Evolutionary conservation across 768 basidiomycete species (phyloP), one percentile per base, ranked within the genome.

Genomic region (Pulveroboletus sp.): DNA sequence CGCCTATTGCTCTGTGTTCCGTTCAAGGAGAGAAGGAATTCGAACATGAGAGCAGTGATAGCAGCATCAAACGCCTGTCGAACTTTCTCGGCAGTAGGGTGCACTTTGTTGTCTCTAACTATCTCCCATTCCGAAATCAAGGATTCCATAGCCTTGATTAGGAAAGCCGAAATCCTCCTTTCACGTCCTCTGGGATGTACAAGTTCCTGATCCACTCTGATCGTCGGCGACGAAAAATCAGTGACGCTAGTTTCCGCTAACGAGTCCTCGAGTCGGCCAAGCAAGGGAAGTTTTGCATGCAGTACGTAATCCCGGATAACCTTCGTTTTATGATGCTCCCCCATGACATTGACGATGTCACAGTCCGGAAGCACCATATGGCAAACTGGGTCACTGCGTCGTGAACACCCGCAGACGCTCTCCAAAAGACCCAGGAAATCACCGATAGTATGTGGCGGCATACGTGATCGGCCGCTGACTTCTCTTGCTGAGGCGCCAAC

Each of bases 231-330:
- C 22, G 49, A 11, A 24, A 57, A 47, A 17, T 52, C 58, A 1
- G 19, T 23, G 22, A 37, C 13, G 9, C 11, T 34, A 36, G 43
- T 16, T 40, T 41, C 45, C 4, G 24, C 26, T 20, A 47, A 55
- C 16, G 53, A 29, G n/a, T 19, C 53, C 38, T 27, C 54, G 37
- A 39, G 26, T 22, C 53, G 52, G 19, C 32, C 43, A 57, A 77
- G 71, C 2, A 63, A 44, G 0, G 86, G 85, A 19, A 93, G 70
- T 40, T 63, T 73, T n/a, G 85, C 85, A 47, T 77, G 63, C 2
- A 94, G 71, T 11, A 90, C 58, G 63, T 82, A 94, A 53, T 87
- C 80, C 12, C 83, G 81, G 47, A 94, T 83, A 23, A 80, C 69
- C 36, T 68, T 65, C 3, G 80, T 80, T 45, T 72, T 73, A 24